A percentile compares a stretch with the other conserved stretches of the same genome.
phyloP scores from a whole-genome alignment of 352 stramenopile species.

The Phytopythium kandeliae region DNA sequence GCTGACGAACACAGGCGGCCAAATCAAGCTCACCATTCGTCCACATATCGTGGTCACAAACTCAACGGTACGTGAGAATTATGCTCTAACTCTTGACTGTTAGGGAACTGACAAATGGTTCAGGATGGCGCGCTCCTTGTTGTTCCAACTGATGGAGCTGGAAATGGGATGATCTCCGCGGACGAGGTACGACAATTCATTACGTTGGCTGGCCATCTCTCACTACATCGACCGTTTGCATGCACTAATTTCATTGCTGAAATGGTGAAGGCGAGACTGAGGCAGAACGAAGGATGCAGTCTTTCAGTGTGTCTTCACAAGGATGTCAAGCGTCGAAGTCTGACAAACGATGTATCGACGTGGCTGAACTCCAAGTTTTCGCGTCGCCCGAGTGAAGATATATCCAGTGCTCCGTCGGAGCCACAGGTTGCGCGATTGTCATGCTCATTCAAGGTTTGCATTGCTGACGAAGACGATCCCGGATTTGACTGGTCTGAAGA shows the following conservation, averaged over 20 bases:
- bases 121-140: background rate
- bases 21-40: slow-evolving; percentile 30
- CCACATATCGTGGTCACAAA: slow-evolving; percentile 55
- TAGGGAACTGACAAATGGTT: too few species aligned
- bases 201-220: background rate
- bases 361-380: slow-evolving; percentile 50
- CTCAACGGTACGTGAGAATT: slow-evolving; percentile 29
- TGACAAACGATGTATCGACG: slow-evolving; percentile 41
- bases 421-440: slow-evolving; percentile 34
- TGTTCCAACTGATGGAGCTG: slow-evolving; percentile 4
- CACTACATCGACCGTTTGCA: background rate
- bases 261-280: background rate
- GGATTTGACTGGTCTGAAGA: slow-evolving; percentile 47
- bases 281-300: slow-evolving; percentile 19
- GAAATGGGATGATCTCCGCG: background rate
- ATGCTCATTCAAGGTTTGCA: slow-evolving; percentile 34
- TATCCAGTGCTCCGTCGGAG: slow-evolving; percentile 14
- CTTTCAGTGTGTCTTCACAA: slow-evolving; percentile 41
- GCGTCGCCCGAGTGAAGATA: slow-evolving; percentile 28
- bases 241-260: background rate
- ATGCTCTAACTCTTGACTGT: too few species aligned
- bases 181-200: background rate
- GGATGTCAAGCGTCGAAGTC: slow-evolving; percentile 35
- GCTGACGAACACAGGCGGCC: slow-evolving; percentile 24
- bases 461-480: slow-evolving; percentile 15